Base-by-base conservation (phyloP, 768 basidiomycete genomes). In the Filobasidium floriforme region DNA sequence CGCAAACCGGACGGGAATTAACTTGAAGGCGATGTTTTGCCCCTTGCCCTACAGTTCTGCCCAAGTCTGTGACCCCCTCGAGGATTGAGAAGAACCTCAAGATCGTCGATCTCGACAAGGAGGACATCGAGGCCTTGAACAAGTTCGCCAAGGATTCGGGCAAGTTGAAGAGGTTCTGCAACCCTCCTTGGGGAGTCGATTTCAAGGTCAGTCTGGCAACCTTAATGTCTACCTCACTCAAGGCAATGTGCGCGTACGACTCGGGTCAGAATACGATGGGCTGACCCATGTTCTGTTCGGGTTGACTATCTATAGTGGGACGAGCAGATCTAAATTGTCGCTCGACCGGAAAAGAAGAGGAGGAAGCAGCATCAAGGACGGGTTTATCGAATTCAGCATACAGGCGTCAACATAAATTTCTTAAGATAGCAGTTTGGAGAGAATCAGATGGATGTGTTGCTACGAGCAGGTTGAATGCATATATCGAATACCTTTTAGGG, bases 31-130 rank as follows among this genome's bases (percentile, higher is more conserved):
- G 7, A 37, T n/a, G 12, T n/a, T 40, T 44, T 60, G 18, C 49
- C 40, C 14, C 15, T 24, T 29, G 43, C 1, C 29, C 22, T 11
- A 22, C 52, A 61, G 73, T 75, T 63, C 62, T 78, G 12, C 77
- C 77, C 57, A 78, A 78, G 61, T 71, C 69, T 19, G 77, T 78
- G 57, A 75, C 72, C n/a, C 73, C 76, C 7, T 29, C 67, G 10
- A 63, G 71, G 63, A 77, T 77, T 70, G 69, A 70, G 19, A 41
- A 61, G 41, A 77, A 77, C 63, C 41, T 73, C 61, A 71, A 74
- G 65, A 67, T 71, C 41, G 68, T 77, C 66, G 66, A 73, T 41
- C 71, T 77, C 4, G 67, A 66, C 43, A 26, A 40, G 7, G 73
- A 73, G 41, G 76, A 77, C n/a, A 63, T 77, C 19, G 69, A 71